A percentile compares a stretch with the other conserved stretches of the same genome.
Conservation (phyloP, 345 rosid genomes). For the Syzygium aqueum region DNA sequence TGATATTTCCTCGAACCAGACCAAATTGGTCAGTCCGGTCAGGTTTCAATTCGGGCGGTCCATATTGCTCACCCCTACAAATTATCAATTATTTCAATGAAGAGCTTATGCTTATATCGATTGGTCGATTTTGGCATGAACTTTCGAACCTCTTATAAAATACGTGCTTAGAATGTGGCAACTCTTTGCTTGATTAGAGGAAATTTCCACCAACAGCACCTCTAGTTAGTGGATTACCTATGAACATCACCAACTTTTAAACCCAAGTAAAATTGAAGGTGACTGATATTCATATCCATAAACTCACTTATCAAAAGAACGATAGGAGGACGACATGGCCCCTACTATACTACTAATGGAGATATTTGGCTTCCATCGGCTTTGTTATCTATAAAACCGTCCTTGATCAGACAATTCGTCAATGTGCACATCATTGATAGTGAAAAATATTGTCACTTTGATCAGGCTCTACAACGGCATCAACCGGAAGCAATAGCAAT, state of each 20-base stretch:
- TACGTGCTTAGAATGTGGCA: neutral
- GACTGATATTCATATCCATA: neutral
- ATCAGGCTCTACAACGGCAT: fast-evolving
- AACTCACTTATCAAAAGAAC: neutral
- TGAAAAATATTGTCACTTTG: too few relatives aligned
- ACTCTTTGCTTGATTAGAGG: neutral
- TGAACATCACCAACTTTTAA: neutral
- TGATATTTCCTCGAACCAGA: too few relatives aligned
- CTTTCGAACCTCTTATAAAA: neutral
- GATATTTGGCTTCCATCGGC: too few relatives aligned
- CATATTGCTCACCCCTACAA: too few relatives aligned
- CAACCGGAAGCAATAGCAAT: neutral
- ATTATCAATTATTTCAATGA: neutral
- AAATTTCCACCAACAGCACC: neutral
- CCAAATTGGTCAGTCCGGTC: too few relatives aligned
- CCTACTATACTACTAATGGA: too few relatives aligned
- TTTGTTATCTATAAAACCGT: too few relatives aligned
- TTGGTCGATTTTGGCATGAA: neutral
- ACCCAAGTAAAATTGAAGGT: neutral
- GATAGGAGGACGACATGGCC: too few relatives aligned
- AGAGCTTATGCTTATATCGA: too few relatives aligned
- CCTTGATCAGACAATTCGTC: too few relatives aligned
- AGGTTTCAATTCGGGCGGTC: too few relatives aligned
- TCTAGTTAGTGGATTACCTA: neutral
- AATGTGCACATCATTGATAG: fast-evolving